Evolutionary conservation across 2,329 filamentous ascomycete species (phyloP).

Genomic region (Pseudogymnoascus sp.): DNA sequence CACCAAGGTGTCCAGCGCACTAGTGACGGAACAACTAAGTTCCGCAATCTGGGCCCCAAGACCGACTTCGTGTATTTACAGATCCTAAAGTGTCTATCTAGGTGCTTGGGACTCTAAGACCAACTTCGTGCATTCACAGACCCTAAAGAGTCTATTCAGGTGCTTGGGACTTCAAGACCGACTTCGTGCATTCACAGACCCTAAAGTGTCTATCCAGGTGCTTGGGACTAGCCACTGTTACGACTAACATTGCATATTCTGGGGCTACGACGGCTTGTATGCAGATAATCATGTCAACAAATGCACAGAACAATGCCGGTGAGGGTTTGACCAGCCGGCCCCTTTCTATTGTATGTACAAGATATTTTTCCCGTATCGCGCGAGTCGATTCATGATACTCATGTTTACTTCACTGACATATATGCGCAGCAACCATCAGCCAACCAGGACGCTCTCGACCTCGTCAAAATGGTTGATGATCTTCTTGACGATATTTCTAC

Average conservation of each 20-base stretch:
- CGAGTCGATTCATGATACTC: not conserved
- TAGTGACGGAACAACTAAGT: not conserved
- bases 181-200: no score
- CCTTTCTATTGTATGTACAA: slow-evolving; percentile 1
- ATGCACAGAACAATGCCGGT: not conserved
- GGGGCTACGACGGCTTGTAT: not conserved
- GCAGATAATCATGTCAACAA: slow-evolving; percentile 4
- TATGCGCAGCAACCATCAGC: slow-evolving; percentile 32
- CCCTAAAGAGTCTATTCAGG: not conserved
- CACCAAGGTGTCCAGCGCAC: not conserved
- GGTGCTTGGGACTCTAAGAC: not conserved
- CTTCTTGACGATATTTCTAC: slow-evolving; percentile 75
- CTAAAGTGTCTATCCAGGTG: not conserved
- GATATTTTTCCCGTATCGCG: not conserved
- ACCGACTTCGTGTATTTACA: not conserved
- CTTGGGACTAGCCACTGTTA: not conserved
- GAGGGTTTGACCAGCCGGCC: not conserved
- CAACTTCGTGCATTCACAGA: not conserved
- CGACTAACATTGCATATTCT: not conserved
- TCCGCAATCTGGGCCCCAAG: not conserved
- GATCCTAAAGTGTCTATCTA: not conserved
- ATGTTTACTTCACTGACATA: not conserved
- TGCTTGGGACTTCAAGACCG: not conserved
- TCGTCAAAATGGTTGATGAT: slow-evolving; percentile 66
- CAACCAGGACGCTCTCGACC: slow-evolving; percentile 59